A percentile compares a stretch with the other conserved stretches of the same genome.
phyloP scores from a whole-genome alignment of 202 grass and related monocot species.

The Carex arenaria region DNA sequence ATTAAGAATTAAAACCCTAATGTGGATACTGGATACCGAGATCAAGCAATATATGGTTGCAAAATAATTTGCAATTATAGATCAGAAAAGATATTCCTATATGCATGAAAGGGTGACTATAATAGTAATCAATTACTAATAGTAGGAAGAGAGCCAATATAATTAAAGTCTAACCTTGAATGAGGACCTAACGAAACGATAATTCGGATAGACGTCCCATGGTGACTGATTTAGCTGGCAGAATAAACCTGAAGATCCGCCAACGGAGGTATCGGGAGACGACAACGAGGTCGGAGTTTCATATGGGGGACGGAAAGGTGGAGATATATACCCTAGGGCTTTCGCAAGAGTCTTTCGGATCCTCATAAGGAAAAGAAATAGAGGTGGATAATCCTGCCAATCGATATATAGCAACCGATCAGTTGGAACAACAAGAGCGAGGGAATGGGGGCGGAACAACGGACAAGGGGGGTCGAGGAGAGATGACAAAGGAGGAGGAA shows the following conservation, averaged over 20 bases:
- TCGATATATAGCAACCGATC: slow-evolving; percentile 2
- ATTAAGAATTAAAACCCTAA: not conserved
- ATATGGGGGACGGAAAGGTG: not conserved
- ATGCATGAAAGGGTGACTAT: not conserved
- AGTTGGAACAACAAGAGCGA: not conserved
- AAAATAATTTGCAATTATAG: not conserved
- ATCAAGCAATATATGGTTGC: not conserved
- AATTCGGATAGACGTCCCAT: slow-evolving; percentile 40
- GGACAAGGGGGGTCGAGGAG: not conserved
- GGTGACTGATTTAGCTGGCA: slow-evolving; percentile 49
- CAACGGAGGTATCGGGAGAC: not conserved
- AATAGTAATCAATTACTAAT: not conserved
- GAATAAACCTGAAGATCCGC: not conserved
- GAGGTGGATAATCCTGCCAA: not conserved
- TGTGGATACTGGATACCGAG: not conserved
- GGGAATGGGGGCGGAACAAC: not conserved
- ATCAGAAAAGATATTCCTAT: not conserved
- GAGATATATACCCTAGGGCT: not conserved
- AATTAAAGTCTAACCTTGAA: slow-evolving; percentile 17
- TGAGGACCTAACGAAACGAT: slow-evolving; percentile 29
- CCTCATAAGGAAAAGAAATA: slow-evolving; percentile 12
- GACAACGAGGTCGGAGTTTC: not conserved
- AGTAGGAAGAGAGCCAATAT: not conserved
- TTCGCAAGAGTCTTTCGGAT: slow-evolving; percentile 14
- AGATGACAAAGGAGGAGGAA: not conserved